Base-by-base conservation (phyloP, 768 basidiomycete genomes). In the Pulveroboletus frians region DNA sequence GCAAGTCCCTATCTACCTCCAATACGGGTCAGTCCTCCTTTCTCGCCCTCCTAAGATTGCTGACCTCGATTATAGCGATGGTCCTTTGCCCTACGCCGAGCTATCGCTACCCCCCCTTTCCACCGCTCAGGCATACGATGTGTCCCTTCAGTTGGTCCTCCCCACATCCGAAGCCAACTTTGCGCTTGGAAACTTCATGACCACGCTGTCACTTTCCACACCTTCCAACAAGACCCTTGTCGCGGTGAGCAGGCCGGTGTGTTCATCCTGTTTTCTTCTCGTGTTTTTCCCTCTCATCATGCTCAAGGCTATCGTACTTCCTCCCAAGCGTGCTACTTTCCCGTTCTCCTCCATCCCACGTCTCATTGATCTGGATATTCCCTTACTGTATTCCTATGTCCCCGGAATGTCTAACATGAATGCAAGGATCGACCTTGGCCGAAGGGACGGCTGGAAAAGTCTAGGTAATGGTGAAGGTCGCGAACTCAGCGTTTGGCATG, bases 161-260 rank as follows among this genome's bases (percentile, higher is more conserved):
- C 90, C 90, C 10, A 72, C 79, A 4, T 76, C 77, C 15, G 79
- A 83, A 50, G 66, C 81, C 18, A 92, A 89, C 68, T 71, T 78
- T 57, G 81, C 73, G 4, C 78, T 92, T 3, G 90, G 90, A 36
- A 92, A 92, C 64, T 92, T 92, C 66, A 92, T 92, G 90, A 71
- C 80, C 5, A 76, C 73, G 38, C 62, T 92, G 31, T 80, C 76
- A 1, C 67, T 92, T 23, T 72, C 70, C 3, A 81, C 83, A 0
- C 56, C 72, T 26, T 73, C 75, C 15, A 90, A 90, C 64, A 78
- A 75, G 58, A 85, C 87, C 6, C 68, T 92, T 21, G 66, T 71
- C 4, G 68, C 73, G 14, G 71, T 79, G 47, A 82, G 87, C 52
- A 75, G 79, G 53, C 79, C 89, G 10, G 89, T 91, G 60, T 60